phyloP scores from a whole-genome alignment of 495 filamentous ascomycete genomes.

The Neurospora sp. region DNA sequence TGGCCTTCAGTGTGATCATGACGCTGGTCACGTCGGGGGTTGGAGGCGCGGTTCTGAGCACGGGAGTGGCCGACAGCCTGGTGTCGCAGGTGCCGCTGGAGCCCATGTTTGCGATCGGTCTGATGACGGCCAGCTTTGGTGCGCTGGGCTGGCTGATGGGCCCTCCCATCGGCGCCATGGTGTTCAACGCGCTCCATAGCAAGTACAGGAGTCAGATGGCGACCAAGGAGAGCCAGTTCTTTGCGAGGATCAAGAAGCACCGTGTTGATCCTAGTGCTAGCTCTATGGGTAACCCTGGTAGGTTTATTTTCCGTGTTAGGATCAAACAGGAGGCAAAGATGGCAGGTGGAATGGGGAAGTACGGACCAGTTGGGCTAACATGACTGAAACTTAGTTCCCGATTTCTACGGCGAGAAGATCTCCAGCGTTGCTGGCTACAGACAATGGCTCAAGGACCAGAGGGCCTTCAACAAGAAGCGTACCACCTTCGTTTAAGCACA shows the following conservation, averaged over 20 bases:
- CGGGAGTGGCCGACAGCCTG: slow-evolving; percentile 56
- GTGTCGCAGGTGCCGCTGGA: slow-evolving; percentile 65
- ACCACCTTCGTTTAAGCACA: slow-evolving; percentile 40
- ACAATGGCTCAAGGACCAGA: slow-evolving; percentile 93
- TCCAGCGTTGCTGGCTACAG: slow-evolving; percentile 82
- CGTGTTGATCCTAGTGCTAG: slow-evolving; percentile 71
- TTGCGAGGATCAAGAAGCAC: slow-evolving; percentile 73
- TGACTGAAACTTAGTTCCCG: slow-evolving; percentile 31
- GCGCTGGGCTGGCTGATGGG: slow-evolving; percentile 79
- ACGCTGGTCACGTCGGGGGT: slow-evolving; percentile 45
- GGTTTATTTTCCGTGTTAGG: slow-evolving; percentile 3
- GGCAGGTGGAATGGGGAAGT: background rate
- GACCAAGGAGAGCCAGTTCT: slow-evolving; percentile 87
- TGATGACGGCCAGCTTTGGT: slow-evolving; percentile 61
- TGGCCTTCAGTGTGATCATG: slow-evolving; percentile 60
- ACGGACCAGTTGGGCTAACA: background rate
- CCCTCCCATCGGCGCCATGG: slow-evolving; percentile 62
- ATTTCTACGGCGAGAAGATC: slow-evolving; percentile 90
- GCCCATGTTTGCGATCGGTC: slow-evolving; percentile 71
- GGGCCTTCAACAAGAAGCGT: slow-evolving; percentile 92
- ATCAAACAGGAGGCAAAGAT: background rate
- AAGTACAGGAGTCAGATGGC: slow-evolving; percentile 56
- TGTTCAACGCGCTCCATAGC: slow-evolving; percentile 64
- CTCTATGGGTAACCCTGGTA: slow-evolving; percentile 48
- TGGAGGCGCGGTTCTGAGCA: slow-evolving; percentile 54